Conservation (phyloP, 371 early-diverging fungal genomes). For the Lichtheimia ramosa region DNA sequence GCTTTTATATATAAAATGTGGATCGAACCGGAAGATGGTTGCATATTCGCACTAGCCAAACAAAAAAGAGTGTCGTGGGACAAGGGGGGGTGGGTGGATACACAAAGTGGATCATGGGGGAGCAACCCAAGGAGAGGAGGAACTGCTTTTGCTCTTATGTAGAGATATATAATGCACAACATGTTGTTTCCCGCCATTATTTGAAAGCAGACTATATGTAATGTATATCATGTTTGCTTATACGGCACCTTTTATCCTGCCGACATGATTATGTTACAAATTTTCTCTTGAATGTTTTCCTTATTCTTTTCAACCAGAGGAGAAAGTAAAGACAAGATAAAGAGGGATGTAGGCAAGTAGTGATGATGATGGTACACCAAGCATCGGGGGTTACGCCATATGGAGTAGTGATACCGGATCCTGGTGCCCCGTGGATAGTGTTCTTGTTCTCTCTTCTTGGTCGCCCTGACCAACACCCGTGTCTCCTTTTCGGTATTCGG, state of each 20-base stretch:
- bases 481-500: conserved; percentile 1
- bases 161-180: neutral
- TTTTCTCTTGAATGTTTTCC: neutral
- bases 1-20: no score
- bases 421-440: no score
- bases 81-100: neutral
- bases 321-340: neutral
- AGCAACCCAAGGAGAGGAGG: neutral
- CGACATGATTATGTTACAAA: neutral
- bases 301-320: neutral
- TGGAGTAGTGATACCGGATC: conserved; percentile 1
- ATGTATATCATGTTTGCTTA: neutral
- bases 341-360: neutral
- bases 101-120: neutral
- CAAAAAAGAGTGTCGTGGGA: conserved; percentile 2
- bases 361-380: neutral
- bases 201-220: conserved; percentile 3
- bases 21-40: neutral
- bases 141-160: no score
- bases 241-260: no score
- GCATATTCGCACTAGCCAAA: neutral
- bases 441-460: no score
- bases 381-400: conserved; percentile 3
- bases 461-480: neutral
- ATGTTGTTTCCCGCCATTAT: conserved; percentile 9